These are phyloP conservation scores for Fusarium circinatum DNA, from an alignment of 2,329 filamentous ascomycete species.

Conservation along the genomic window DNA sequence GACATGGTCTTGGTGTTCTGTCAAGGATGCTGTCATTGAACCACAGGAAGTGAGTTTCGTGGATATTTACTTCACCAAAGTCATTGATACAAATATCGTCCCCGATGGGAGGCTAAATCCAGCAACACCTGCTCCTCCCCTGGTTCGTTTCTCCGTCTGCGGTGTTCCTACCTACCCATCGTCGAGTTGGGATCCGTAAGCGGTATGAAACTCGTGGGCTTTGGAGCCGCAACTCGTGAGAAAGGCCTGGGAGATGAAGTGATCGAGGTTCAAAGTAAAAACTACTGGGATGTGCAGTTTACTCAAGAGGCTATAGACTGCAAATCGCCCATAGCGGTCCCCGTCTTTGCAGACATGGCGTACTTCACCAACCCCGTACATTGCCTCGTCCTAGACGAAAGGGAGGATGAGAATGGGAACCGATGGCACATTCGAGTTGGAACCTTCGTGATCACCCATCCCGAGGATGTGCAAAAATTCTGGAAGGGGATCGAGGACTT, in stretches of 20 bases:
- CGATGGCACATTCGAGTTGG: background rate
- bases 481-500: constrained; percentile 1
- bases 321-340: background rate
- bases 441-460: background rate
- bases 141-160: background rate
- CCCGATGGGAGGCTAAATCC: background rate
- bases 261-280: background rate
- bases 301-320: constrained; percentile 7
- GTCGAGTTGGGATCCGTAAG: background rate
- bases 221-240: background rate
- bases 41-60: background rate
- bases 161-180: constrained; percentile 8
- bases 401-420: background rate
- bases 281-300: constrained; percentile 20
- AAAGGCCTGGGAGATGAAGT: background rate
- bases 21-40: constrained; percentile 16
- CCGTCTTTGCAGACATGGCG: constrained; percentile 1
- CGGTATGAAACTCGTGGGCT: background rate
- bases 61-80: background rate
- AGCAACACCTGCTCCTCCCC: background rate
- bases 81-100: background rate
- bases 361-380: background rate
- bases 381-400: background rate
- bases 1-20: constrained; percentile 24
- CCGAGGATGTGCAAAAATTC: background rate